These are phyloP conservation scores for Prunus dulcis DNA, from an alignment of 306 rosid species.

Conservation along the genomic window DNA sequence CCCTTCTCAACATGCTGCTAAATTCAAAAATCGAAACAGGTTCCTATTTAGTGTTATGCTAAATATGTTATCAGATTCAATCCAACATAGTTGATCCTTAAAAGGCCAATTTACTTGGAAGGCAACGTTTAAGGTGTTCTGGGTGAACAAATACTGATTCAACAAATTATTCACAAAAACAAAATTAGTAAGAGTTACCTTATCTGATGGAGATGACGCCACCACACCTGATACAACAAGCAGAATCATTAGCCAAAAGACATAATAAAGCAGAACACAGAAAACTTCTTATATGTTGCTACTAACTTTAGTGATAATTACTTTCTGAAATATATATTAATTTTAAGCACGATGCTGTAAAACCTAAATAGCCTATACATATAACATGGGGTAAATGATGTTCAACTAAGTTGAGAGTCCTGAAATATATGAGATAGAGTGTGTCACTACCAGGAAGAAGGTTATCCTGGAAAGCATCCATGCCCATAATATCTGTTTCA, in stretches of 20 bases:
- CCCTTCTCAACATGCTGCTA: constrained; percentile 52
- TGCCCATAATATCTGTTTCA: constrained; percentile 71
- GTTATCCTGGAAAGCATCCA: constrained; percentile 51
- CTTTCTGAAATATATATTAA: constrained; percentile 7
- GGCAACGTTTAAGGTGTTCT: background rate
- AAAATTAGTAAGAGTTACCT: constrained; percentile 49
- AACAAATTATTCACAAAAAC: constrained; percentile 17
- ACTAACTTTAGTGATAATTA: constrained; percentile 7
- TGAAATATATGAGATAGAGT: background rate
- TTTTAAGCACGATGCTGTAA: background rate
- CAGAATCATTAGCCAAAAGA: constrained; percentile 28
- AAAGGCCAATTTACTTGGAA: constrained; percentile 19
- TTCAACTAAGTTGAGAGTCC: background rate
- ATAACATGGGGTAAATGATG: background rate
- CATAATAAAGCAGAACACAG: background rate
- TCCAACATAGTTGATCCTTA: constrained; percentile 10
- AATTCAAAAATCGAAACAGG: constrained; percentile 19
- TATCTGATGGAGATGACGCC: constrained; percentile 35
- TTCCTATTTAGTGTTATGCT: constrained; percentile 24
- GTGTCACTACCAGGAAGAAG: constrained; percentile 46
- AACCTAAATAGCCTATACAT: background rate
- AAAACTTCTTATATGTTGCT: constrained; percentile 17
- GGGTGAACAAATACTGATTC: background rate
- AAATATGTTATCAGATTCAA: constrained; percentile 14
- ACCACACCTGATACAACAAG: constrained; percentile 49